Percentiles rank a stretch among this genome's conserved stretches.
These are phyloP conservation scores for Eimeria mitis DNA, from an alignment of 169 alveolate species.

Conservation along the genomic window DNA sequence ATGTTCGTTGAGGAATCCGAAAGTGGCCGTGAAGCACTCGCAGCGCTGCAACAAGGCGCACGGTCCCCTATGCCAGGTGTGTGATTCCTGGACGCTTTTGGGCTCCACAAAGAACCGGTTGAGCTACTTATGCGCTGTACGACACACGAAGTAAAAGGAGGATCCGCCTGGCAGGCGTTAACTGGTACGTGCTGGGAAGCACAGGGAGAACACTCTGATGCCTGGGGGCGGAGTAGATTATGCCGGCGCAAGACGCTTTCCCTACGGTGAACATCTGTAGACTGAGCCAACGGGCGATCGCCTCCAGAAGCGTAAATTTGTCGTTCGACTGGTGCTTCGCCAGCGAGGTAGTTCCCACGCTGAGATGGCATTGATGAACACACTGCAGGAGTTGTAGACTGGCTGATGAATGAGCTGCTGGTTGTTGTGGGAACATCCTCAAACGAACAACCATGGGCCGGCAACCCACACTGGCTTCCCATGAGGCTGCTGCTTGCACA, in stretches of 20 bases:
- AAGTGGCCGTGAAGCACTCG: not conserved
- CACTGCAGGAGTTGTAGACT: slow-evolving; percentile 39
- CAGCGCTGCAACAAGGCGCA: not conserved
- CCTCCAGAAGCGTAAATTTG: slow-evolving; percentile 30
- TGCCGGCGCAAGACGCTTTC: slow-evolving; percentile 3
- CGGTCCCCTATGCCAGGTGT: slow-evolving; percentile 22
- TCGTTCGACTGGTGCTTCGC: slow-evolving; percentile 18
- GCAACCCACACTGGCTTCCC: slow-evolving; percentile 53
- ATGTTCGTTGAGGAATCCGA: not conserved
- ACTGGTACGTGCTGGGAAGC: slow-evolving; percentile 6
- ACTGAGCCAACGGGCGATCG: slow-evolving; percentile 12
- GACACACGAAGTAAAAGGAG: not conserved
- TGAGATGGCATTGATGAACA: slow-evolving; percentile 9
- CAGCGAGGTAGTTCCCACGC: slow-evolving; percentile 11
- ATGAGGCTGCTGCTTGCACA: slow-evolving; percentile 61
- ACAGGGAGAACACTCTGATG: not conserved
- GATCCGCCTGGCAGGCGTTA: slow-evolving; percentile 29
- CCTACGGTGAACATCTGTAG: not conserved
- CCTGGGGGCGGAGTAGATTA: not conserved
- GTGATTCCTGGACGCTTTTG: slow-evolving; percentile 47
- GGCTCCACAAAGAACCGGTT: slow-evolving; percentile 75
- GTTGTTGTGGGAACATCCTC: slow-evolving; percentile 55
- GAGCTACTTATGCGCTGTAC: slow-evolving; percentile 69
- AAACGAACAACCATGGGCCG: slow-evolving; percentile 3
- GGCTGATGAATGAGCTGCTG: slow-evolving; percentile 67